Evolutionary conservation across 2,329 filamentous ascomycete genomes (phyloP).

Genomic region (Fusarium odoratissimum): DNA sequence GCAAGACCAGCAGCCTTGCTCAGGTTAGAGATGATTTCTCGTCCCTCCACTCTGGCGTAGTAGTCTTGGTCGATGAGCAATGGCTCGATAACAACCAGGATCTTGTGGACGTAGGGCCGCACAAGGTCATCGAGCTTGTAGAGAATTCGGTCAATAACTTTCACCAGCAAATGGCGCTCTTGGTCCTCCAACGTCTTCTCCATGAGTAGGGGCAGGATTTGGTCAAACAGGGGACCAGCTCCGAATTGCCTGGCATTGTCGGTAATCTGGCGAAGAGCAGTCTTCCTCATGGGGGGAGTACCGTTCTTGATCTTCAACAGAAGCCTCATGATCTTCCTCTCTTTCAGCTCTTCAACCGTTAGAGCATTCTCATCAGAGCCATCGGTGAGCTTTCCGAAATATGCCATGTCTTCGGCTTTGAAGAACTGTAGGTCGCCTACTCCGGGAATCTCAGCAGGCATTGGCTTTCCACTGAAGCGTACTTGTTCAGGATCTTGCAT

Average conservation of each 20-base stretch:
- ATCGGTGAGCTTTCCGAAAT: constrained; percentile 97
- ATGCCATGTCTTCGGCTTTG: constrained; percentile 98
- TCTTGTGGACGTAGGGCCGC: constrained; percentile 96
- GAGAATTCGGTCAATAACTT: constrained; percentile 97
- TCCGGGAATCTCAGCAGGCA: constrained; percentile 94
- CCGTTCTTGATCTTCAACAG: constrained; percentile 99
- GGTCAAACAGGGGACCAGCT: constrained; percentile 93
- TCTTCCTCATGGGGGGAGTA: constrained; percentile 98
- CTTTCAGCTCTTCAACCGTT: constrained; percentile 94
- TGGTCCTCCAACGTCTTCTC: constrained; percentile 98
- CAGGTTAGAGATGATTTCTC: constrained; percentile 98
- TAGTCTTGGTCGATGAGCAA: constrained; percentile 99
- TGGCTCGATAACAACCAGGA: constrained; percentile 98
- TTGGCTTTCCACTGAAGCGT: constrained; percentile 84
- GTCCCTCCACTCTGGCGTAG: constrained; percentile 96
- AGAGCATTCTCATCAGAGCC: constrained; percentile 91
- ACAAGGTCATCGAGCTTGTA: constrained; percentile 99
- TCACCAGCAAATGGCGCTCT: constrained; percentile 96
- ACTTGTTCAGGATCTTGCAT: constrained; percentile 95
- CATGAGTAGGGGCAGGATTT: constrained; percentile 96
- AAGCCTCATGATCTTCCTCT: constrained; percentile 97
- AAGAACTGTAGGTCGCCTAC: constrained; percentile 98
- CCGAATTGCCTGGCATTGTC: constrained; percentile 98
- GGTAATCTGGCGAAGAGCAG: constrained; percentile 93
- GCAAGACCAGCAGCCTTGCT: constrained; percentile 96